Evolutionary conservation across 2,329 filamentous ascomycete genomes (phyloP).

Genomic region (Penicillium sp.): DNA sequence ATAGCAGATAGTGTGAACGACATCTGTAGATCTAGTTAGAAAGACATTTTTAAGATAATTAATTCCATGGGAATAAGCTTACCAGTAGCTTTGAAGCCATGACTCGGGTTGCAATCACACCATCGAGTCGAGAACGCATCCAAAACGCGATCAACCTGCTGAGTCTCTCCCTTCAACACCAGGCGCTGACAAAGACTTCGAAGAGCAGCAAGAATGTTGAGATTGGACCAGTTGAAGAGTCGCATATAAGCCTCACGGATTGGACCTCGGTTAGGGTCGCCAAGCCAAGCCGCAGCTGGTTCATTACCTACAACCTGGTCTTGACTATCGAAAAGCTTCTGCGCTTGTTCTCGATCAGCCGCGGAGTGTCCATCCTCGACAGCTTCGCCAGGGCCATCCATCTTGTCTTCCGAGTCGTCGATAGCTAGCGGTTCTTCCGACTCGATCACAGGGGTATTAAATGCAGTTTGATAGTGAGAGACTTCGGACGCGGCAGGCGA

Average conservation of each 20-base stretch:
- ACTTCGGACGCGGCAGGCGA: conserved; percentile 44
- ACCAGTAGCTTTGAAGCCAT: conserved; percentile 91
- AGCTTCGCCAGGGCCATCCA: conserved; percentile 22
- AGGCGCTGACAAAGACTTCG: conserved; percentile 81
- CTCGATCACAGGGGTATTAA: conserved; percentile 45
- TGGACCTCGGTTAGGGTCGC: conserved; percentile 59
- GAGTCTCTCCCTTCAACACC: conserved; percentile 86
- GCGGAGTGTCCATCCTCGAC: conserved; percentile 50
- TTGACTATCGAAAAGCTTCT: conserved; percentile 77
- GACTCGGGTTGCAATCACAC: conserved; percentile 89
- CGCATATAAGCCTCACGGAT: conserved; percentile 84
- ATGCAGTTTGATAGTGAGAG: conserved; percentile 51
- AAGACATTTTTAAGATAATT: not conserved
- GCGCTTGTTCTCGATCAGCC: conserved; percentile 76
- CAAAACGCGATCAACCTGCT: conserved; percentile 93
- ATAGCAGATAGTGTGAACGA: conserved; percentile 97
- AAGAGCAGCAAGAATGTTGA: conserved; percentile 78
- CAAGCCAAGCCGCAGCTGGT: conserved; percentile 85
- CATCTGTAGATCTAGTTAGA: conserved; percentile 63
- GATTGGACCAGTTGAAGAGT: conserved; percentile 81
- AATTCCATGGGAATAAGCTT: conserved; percentile 39
- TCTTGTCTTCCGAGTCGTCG: conserved; percentile 21
- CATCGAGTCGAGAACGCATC: conserved; percentile 87
- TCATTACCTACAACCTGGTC: conserved; percentile 80
- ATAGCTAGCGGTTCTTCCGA: conserved; percentile 31